These are phyloP conservation scores for Moelleriella libera DNA, from an alignment of 2,329 filamentous ascomycete species.

Conservation along the genomic window DNA sequence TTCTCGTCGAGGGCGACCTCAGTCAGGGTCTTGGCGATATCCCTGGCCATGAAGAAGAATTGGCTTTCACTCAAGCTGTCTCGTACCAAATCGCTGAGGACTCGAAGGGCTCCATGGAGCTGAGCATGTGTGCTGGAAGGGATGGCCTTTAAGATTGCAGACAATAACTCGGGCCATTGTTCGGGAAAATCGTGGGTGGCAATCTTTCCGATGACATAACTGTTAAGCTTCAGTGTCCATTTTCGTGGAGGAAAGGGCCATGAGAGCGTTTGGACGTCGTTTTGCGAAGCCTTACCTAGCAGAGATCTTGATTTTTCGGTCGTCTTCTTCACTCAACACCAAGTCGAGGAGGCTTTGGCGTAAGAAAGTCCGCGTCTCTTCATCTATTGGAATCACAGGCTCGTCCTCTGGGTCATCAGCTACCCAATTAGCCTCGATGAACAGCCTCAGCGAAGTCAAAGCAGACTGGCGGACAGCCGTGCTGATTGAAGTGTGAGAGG, in stretches of 20 bases:
- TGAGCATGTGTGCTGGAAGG: slow-evolving; percentile 63
- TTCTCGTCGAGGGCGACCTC: slow-evolving; percentile 64
- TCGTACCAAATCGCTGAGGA: slow-evolving; percentile 80
- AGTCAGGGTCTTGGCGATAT: slow-evolving; percentile 74
- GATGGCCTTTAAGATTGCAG: slow-evolving; percentile 64
- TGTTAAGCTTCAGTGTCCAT: slow-evolving; percentile 12
- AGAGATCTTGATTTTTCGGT: slow-evolving; percentile 78
- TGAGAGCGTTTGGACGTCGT: not conserved
- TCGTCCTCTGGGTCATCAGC: slow-evolving; percentile 55
- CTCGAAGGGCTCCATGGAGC: slow-evolving; percentile 77
- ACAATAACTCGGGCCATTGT: slow-evolving; percentile 82
- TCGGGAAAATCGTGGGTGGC: slow-evolving; percentile 88
- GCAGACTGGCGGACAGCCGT: slow-evolving; percentile 71
- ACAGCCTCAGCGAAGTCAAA: slow-evolving; percentile 64
- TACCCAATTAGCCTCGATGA: slow-evolving; percentile 77
- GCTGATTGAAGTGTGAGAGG: slow-evolving; percentile 58
- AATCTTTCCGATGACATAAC: slow-evolving; percentile 78
- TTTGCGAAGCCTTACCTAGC: slow-evolving; percentile 46
- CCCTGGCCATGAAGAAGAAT: slow-evolving; percentile 79
- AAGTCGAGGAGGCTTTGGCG: slow-evolving; percentile 64
- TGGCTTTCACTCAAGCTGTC: slow-evolving; percentile 88
- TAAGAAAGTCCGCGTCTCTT: slow-evolving; percentile 60
- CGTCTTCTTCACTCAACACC: slow-evolving; percentile 56
- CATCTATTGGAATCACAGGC: slow-evolving; percentile 50
- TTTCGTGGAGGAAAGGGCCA: not conserved